Evolutionary conservation across 345 rosid species (phyloP).

Genomic region (Lenwebbia sp.): DNA sequence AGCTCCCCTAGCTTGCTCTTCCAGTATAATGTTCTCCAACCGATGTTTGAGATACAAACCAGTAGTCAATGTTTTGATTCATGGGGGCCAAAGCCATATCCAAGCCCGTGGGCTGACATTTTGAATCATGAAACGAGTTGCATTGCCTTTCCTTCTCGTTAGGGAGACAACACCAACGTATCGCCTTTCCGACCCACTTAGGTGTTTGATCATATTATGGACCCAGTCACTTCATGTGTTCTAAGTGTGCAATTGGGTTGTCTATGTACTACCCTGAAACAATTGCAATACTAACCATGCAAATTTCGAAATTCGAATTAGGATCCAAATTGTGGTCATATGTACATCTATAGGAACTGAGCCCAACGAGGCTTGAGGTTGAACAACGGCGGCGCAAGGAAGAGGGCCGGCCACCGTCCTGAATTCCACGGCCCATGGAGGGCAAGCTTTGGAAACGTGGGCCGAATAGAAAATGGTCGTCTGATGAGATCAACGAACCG

Average conservation of each 20-base stretch:
- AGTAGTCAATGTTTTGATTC: background rate
- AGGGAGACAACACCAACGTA: too few species aligned
- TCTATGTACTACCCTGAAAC: background rate
- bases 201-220: background rate
- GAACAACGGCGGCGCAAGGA: background rate
- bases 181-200: background rate
- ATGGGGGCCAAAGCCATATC: fast-evolving
- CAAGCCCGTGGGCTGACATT: too few species aligned
- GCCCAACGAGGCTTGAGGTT: background rate
- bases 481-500: background rate
- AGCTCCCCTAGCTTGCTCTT: background rate
- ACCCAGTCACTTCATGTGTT: background rate
- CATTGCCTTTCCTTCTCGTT: too few species aligned
- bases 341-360: background rate
- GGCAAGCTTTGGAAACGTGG: background rate
- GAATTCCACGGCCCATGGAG: too few species aligned
- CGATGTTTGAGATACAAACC: too few species aligned
- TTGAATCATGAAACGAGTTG: background rate
- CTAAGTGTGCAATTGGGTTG: background rate
- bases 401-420: too few species aligned
- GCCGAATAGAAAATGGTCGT: background rate
- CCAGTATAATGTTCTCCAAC: background rate
- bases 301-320: background rate
- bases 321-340: too few species aligned
- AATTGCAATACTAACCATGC: background rate